Conservation (phyloP, 2,329 filamentous ascomycete species). For the Metarhizium sp. region DNA sequence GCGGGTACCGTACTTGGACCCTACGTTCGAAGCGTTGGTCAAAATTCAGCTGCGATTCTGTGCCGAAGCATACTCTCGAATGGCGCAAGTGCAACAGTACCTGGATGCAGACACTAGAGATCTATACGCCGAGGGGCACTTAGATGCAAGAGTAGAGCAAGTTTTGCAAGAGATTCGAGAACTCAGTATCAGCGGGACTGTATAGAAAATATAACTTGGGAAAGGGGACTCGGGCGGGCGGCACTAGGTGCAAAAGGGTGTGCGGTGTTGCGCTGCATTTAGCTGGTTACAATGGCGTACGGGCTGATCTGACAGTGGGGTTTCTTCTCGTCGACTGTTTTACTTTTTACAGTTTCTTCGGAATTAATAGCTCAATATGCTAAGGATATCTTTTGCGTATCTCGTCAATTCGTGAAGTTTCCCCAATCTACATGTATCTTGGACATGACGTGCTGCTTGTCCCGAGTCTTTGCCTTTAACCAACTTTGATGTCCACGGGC, state of each 20-base stretch:
- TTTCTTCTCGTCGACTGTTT: background rate
- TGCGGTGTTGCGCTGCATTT: background rate
- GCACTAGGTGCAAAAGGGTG: background rate
- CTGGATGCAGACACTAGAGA: conserved; percentile 91
- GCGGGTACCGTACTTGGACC: conserved; percentile 92
- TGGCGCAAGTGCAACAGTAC: conserved; percentile 99
- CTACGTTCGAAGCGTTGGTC: conserved; percentile 92
- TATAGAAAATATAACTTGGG: conserved; percentile 27
- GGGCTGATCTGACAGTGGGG: background rate
- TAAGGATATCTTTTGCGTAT: background rate
- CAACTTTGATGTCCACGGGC: no score
- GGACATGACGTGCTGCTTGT: background rate
- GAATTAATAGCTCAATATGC: background rate
- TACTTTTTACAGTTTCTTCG: background rate
- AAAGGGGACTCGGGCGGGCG: background rate
- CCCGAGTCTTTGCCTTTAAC: background rate
- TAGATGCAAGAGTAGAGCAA: conserved; percentile 88
- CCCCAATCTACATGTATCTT: background rate
- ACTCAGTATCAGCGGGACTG: conserved; percentile 76
- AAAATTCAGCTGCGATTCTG: conserved; percentile 98
- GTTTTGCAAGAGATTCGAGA: conserved; percentile 95
- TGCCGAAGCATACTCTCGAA: conserved; percentile 91
- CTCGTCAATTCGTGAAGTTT: background rate
- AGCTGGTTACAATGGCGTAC: conserved; percentile 1
- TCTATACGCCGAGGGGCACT: conserved; percentile 86